Percentiles rank a stretch among this genome's conserved stretches.
These are phyloP conservation scores for Aureobasidium sp. DNA, from an alignment of 2,329 filamentous ascomycete genomes.

Conservation along the genomic window DNA sequence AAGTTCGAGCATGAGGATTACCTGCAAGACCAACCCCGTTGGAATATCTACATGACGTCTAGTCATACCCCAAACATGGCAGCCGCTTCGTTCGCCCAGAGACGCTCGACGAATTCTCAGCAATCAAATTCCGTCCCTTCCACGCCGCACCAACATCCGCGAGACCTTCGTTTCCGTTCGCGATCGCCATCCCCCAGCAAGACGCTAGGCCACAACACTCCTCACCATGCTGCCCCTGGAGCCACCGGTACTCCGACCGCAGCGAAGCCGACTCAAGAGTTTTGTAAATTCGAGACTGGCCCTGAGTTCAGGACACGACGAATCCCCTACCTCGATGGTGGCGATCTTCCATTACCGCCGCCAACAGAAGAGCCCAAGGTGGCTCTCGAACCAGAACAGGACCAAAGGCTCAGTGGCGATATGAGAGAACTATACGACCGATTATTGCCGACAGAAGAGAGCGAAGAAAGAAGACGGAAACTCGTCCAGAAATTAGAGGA, in stretches of 20 bases:
- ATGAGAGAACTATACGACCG: constrained; percentile 79
- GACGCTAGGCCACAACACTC: constrained; percentile 68
- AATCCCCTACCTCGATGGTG: constrained; percentile 77
- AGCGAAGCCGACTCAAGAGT: constrained; percentile 53
- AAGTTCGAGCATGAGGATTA: constrained; percentile 19
- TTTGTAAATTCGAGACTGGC: constrained; percentile 82
- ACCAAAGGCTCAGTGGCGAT: constrained; percentile 66
- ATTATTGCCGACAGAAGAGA: constrained; percentile 73
- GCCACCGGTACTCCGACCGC: constrained; percentile 64
- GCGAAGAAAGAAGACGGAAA: constrained; percentile 64
- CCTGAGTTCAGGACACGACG: constrained; percentile 72
- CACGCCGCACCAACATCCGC: constrained; percentile 81
- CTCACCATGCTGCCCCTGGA: constrained; percentile 83
- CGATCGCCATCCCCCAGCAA: constrained; percentile 71
- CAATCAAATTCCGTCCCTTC: constrained; percentile 89
- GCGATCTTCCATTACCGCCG: constrained; percentile 68
- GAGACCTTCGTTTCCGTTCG: constrained; percentile 73
- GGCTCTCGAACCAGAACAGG: constrained; percentile 62
- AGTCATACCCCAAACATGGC: constrained; percentile 16
- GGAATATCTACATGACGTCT: constrained; percentile 14
- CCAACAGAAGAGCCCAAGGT: constrained; percentile 61
- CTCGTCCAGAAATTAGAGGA: constrained; percentile 82
- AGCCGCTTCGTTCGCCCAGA: constrained; percentile 15
- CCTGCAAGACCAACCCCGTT: constrained; percentile 19
- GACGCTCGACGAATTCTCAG: constrained; percentile 30